Conservation (phyloP, 345 rosid genomes). For the Stellera chamaejasme region DNA sequence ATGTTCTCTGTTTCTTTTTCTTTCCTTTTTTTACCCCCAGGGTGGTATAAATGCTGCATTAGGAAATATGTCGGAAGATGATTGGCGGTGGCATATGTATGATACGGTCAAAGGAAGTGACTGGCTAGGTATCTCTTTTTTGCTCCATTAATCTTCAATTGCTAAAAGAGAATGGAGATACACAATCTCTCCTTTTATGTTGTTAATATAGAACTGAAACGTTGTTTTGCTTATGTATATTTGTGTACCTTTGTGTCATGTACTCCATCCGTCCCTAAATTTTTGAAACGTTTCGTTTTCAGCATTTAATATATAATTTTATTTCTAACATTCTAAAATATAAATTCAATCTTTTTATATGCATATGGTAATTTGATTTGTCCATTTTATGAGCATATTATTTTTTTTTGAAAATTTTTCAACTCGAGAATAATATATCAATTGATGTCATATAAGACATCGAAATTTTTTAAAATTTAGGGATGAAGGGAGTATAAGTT, state of each 20-base stretch:
- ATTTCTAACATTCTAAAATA: too few relatives aligned
- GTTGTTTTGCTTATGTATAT: too few relatives aligned
- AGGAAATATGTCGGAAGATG: constrained; percentile 98
- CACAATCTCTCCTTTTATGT: constrained; percentile 2
- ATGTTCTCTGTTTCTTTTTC: not conserved
- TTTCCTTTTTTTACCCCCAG: constrained; percentile 21
- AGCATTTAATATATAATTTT: too few relatives aligned
- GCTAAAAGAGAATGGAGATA: not conserved
- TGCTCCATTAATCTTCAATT: not conserved
- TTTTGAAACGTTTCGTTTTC: too few relatives aligned
- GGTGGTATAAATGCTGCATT: constrained; percentile 99
- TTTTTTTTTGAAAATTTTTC: too few relatives aligned
- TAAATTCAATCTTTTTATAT: too few relatives aligned
- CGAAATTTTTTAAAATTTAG: too few relatives aligned
- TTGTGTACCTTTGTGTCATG: not conserved
- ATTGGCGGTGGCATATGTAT: constrained; percentile 99
- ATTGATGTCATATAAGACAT: too few relatives aligned
- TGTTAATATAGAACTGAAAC: not conserved
- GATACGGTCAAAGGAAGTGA: constrained; percentile 99
- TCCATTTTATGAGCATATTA: too few relatives aligned
- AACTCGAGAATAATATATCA: too few relatives aligned
- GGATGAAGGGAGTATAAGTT: not conserved
- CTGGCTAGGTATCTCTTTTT: constrained; percentile 66
- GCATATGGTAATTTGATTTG: too few relatives aligned
- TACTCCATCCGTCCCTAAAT: too few relatives aligned